Conservation (phyloP, 805 yeast species). For the Lachancea lanzarotensis region DNA sequence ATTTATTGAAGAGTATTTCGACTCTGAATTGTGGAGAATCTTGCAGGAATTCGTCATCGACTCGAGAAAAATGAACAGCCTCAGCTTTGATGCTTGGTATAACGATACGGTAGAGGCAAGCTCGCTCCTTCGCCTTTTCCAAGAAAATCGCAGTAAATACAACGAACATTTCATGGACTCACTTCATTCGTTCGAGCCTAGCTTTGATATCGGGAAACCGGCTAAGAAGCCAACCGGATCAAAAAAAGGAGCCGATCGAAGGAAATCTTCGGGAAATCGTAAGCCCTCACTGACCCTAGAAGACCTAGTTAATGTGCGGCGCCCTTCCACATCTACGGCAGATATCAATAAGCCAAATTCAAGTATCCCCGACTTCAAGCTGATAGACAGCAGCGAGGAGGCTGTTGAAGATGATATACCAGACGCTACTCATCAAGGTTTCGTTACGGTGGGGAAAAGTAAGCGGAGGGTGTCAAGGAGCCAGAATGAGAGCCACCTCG, state of each 20-base stretch:
- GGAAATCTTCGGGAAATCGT: slow-evolving; percentile 7
- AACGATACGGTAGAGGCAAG: slow-evolving; percentile 21
- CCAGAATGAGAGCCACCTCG: not conserved
- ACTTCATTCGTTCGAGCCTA: slow-evolving; percentile 32
- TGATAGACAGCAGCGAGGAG: slow-evolving; percentile 8
- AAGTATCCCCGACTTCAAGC: not conserved
- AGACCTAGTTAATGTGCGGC: slow-evolving; percentile 7
- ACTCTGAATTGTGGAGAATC: slow-evolving; percentile 19
- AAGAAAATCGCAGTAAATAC: slow-evolving; percentile 32
- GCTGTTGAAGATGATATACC: slow-evolving; percentile 22
- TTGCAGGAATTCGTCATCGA: slow-evolving; percentile 16
- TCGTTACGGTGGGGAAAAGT: slow-evolving; percentile 32
- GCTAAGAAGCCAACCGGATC: slow-evolving; percentile 12
- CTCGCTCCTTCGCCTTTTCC: slow-evolving; percentile 31
- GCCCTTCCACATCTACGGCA: slow-evolving; percentile 4
- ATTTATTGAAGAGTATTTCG: slow-evolving; percentile 28
- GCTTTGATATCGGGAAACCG: slow-evolving; percentile 26
- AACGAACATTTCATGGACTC: slow-evolving; percentile 38
- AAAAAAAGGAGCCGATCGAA: slow-evolving; percentile 13
- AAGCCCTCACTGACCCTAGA: slow-evolving; percentile 4
- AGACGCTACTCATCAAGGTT: slow-evolving; percentile 25
- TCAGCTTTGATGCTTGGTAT: slow-evolving; percentile 24
- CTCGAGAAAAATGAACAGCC: slow-evolving; percentile 4
- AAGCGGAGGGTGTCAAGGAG: slow-evolving; percentile 27
- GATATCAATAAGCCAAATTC: slow-evolving; percentile 1